Conservation (phyloP, 768 basidiomycete species). For the Leccinum obscurum region DNA sequence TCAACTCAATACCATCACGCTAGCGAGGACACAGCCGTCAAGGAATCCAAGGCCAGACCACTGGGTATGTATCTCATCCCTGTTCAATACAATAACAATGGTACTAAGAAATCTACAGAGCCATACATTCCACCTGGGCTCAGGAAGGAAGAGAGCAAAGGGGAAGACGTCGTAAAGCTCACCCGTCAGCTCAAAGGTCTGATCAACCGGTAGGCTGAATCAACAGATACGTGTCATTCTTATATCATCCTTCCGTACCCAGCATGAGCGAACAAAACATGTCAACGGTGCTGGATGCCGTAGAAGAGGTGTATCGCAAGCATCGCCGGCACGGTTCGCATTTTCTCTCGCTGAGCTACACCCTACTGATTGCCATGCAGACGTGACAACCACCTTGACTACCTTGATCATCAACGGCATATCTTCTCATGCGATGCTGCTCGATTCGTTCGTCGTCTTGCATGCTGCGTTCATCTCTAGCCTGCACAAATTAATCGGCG, state of each 20-base stretch:
- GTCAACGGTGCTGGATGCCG: slow-evolving; percentile 62
- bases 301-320: slow-evolving; percentile 77
- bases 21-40: not conserved
- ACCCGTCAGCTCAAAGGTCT: slow-evolving; percentile 81
- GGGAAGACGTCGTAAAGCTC: slow-evolving; percentile 54
- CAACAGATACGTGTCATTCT: not conserved
- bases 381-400: slow-evolving; percentile 80
- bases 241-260: slow-evolving; percentile 1
- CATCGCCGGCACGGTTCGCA: slow-evolving; percentile 73
- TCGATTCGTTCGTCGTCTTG: slow-evolving; percentile 89
- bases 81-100: not conserved
- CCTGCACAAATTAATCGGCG: slow-evolving; percentile 76
- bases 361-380: slow-evolving; percentile 40
- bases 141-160: slow-evolving; percentile 44
- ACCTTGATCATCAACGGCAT: slow-evolving; percentile 76
- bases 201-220: slow-evolving; percentile 67
- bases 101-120: slow-evolving; percentile 27
- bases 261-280: slow-evolving; percentile 94
- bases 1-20: not conserved
- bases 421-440: slow-evolving; percentile 72
- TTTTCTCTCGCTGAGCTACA: not conserved
- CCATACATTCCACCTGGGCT: slow-evolving; percentile 85
- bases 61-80: slow-evolving; percentile 14
- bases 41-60: slow-evolving; percentile 4
- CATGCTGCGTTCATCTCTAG: slow-evolving; percentile 84